Conservation (phyloP, 1,284 basidiomycete genomes). For the Ustilago crameri region DNA sequence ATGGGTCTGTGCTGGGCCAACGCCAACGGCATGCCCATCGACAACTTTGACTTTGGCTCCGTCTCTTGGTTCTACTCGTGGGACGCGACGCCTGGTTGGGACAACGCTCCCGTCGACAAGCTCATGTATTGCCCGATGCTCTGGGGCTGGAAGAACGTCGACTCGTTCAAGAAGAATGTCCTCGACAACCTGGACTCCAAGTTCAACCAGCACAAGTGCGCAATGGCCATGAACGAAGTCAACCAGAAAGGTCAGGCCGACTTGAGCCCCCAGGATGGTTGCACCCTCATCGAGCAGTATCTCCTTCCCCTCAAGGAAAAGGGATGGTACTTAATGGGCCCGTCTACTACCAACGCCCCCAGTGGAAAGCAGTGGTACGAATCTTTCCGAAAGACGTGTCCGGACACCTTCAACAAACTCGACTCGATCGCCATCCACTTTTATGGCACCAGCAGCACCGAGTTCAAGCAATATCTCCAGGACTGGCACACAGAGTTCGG, state of each 20-base stretch:
- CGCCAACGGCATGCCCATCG: slow-evolving; percentile 51
- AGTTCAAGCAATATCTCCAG: slow-evolving; percentile 55
- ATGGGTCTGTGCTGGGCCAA: slow-evolving; percentile 61
- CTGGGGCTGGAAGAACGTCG: slow-evolving; percentile 53
- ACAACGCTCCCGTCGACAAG: slow-evolving; percentile 41
- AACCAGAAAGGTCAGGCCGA: slow-evolving; percentile 59
- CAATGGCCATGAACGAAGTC: slow-evolving; percentile 63
- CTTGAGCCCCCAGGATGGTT: slow-evolving; percentile 47
- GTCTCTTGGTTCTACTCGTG: slow-evolving; percentile 62
- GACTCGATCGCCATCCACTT: slow-evolving; percentile 62
- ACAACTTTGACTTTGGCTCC: slow-evolving; percentile 44
- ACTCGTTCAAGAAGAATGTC: slow-evolving; percentile 51
- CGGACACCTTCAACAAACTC: slow-evolving; percentile 50
- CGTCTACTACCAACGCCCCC: slow-evolving; percentile 56
- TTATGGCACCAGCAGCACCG: slow-evolving; percentile 51
- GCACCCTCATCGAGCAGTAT: slow-evolving; percentile 55
- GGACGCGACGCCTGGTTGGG: slow-evolving; percentile 52
- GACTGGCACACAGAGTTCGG: slow-evolving; percentile 48
- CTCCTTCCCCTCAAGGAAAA: slow-evolving; percentile 55
- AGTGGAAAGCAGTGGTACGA: slow-evolving; percentile 55
- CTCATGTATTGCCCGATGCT: slow-evolving; percentile 65
- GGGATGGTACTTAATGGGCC: slow-evolving; percentile 60
- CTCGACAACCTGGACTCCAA: slow-evolving; percentile 43
- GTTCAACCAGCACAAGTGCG: slow-evolving; percentile 56
- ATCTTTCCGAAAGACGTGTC: slow-evolving; percentile 44